These are phyloP conservation scores for Phaeosphaeria sp. DNA, from an alignment of 2,329 filamentous ascomycete species.

Conservation along the genomic window DNA sequence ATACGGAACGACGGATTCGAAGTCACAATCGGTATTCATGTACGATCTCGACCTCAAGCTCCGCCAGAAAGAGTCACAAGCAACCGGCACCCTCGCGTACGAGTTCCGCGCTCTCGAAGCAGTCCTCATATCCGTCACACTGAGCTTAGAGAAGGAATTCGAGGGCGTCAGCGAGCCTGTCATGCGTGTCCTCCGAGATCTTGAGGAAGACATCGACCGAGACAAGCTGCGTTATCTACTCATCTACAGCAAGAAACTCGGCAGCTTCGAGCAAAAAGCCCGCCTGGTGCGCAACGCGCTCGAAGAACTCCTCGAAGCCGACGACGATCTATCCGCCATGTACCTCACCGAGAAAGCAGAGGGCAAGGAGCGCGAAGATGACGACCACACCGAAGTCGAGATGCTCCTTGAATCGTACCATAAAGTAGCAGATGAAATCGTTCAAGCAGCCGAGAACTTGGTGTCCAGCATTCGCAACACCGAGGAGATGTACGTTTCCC, in stretches of 20 bases:
- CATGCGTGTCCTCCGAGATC: slow-evolving; percentile 82
- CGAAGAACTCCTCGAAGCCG: slow-evolving; percentile 92
- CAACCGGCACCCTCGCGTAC: slow-evolving; percentile 72
- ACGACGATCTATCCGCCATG: slow-evolving; percentile 94
- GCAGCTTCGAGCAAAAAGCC: slow-evolving; percentile 97
- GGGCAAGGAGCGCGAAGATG: slow-evolving; percentile 74
- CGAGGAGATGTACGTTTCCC: slow-evolving; percentile 83
- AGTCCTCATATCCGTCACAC: slow-evolving; percentile 91
- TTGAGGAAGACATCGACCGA: slow-evolving; percentile 96
- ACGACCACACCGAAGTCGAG: slow-evolving; percentile 96
- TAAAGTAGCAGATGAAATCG: slow-evolving; percentile 97
- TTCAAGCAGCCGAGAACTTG: slow-evolving; percentile 90
- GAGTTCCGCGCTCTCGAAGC: slow-evolving; percentile 96
- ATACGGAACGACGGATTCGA: slow-evolving; percentile 92
- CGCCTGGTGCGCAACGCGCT: slow-evolving; percentile 93
- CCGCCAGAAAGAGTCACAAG: slow-evolving; percentile 73
- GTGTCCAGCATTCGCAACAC: slow-evolving; percentile 97
- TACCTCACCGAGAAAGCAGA: slow-evolving; percentile 89
- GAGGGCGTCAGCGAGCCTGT: slow-evolving; percentile 93
- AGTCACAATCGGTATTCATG: slow-evolving; percentile 96
- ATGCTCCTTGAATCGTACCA: slow-evolving; percentile 97
- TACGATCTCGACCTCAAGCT: slow-evolving; percentile 95
- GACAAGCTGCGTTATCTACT: slow-evolving; percentile 91
- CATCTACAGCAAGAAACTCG: slow-evolving; percentile 92
- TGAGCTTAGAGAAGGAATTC: slow-evolving; percentile 91